Evolutionary conservation across 2,329 filamentous ascomycete species (phyloP), one percentile per base, ranked within the genome.

Genomic region (Talaromyces sp.): DNA sequence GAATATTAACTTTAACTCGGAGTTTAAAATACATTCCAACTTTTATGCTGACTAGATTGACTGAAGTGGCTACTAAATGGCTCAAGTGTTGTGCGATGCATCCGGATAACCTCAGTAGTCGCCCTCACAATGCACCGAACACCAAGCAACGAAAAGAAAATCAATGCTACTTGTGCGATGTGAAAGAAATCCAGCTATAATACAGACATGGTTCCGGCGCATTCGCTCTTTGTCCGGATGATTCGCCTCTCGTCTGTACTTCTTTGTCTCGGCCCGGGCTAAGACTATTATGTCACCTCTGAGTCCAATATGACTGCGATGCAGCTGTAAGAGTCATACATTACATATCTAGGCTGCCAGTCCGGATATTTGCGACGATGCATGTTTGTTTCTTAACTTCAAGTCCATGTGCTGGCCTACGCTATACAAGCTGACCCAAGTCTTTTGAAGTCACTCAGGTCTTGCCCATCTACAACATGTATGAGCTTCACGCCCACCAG

Each of bases 391-490:
- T 25, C 19, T 39, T n/a, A n/a, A 39, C 6, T 9, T 7, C 36
- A 39, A 36, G 53, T 36, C 53, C 53, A 58, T 53, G 54, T 61
- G 55, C 44, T 36, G 27, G 60, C 49, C 36, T 22, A 58, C 22
- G 33, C 28, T 32, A 30, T 51, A 33, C n/a, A 55, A 28, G 53
- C 60, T 54, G 36, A 28, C 15, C 58, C 55, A 13, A 60, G 55
- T 32, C 68, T 65, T 53, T 44, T 63, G 15, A 68, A 39, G 15
- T 8, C 36, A n/a, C 4, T n/a, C 6, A 39, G 36, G 17, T n/a
- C 36, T 36, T 36, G 17, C 13, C 8, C 1, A n/a, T 25, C 17
- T 42, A 17, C 36, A 58, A 51, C 51, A 62, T 62, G 60, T 32
- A 51, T 27, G 60, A 62, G 42, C 42, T 62, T 27, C 49, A 28